Evolutionary conservation across 164 flowering plant species (phyloP), one percentile per base, ranked within the genome.

Genomic region (Berberis vulgaris): DNA sequence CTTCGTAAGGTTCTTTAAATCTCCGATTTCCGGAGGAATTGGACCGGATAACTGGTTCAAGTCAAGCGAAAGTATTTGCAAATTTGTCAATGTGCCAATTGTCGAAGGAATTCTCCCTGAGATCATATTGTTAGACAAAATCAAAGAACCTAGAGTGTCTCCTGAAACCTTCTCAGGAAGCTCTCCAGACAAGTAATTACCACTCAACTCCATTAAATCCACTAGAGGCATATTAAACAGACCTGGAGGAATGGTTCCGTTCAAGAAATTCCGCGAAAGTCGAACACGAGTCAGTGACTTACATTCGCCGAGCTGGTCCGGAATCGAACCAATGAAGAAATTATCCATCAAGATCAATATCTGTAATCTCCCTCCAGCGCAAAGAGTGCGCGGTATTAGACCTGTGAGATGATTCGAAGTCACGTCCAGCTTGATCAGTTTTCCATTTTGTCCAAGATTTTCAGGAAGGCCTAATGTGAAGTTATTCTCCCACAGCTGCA

Each of bases 401-500:
- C 98, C 98, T 0, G 98, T 93, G n/a, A 93, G 73, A 62, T 79
- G 97, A 62, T 90, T 94, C 0, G 53, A 6, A 4, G 88, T 45
- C 4, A 90, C 86, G 68, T 94, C 98, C 2, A 94, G 69, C 1
- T 11, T 13, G 66, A 5, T 49, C 1, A 94, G 66, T 78, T 67
- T 78, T 9, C 97, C 91, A 54, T 69, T 88, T 2, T 76, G 67
- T 6, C 98, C 98, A 1, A 94, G 83, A 65, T 81, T 82, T 47
- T 63, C 79, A 3, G 98, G 98, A 39, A 94, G 74, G 8, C 75
- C 73, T n/a, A 77, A 58, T 10, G 97, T 87, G 79, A 94, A 84
- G 74, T 94, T 88, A 76, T 94, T 94, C 46, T 71, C 85, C 97
- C 97, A 94, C 0, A 87, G 44, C 55, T 86, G 82, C 9, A 94